Base-by-base conservation (phyloP, 257 asterid genomes). In the Oldenlandia corymbosa region DNA sequence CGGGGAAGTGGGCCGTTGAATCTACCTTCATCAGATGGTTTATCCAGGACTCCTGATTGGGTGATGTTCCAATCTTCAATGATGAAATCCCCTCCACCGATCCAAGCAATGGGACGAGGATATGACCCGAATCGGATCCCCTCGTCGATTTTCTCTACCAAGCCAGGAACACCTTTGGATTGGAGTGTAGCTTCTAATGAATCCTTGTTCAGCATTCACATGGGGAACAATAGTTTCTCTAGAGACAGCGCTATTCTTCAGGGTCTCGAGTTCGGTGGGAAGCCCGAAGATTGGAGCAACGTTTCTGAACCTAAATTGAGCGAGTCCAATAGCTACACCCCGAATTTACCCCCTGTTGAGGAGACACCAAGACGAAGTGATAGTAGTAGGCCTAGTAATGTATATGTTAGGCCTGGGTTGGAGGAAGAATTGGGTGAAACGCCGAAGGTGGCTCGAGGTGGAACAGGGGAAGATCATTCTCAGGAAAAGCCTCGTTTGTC, bases 131-230 rank as follows among this genome's bases (percentile, higher is more conserved):
- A 73, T 27, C 90, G 97, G 2, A 92, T 92, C 12, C 99, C 96
- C 0, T 58, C 91, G 2, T 85, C 95, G 4, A 27, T 89, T n/a
- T 92, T 92, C 30, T 46, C 88, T 0, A 56, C 69, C 3, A 81
- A 80, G 26, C 77, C 88, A 1, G 13, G 81, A 5, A 78, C 75
- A 28, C 71, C 77, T 0, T 51, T 68, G 26, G 95, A 89, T 1
- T 92, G 99, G 99, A 92, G 99, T 52, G 67, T 66, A 12, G 79
- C 94, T 46, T 92, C 99, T 1, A 92, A 89, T 14, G 99, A 89
- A 42, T 92, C 99, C 0, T 65, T 92, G 42, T 92, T 92, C 79
- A 92, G 99, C 66, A 85, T 92, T 54, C 95, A 87, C 24, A 80
- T 79, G 87, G 95, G 95, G 39, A 85, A 84, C 64, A 80, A 54